Evolutionary conservation across 148 eudicot species (phyloP).

Genomic region (Rhododendron kiyosumense): DNA sequence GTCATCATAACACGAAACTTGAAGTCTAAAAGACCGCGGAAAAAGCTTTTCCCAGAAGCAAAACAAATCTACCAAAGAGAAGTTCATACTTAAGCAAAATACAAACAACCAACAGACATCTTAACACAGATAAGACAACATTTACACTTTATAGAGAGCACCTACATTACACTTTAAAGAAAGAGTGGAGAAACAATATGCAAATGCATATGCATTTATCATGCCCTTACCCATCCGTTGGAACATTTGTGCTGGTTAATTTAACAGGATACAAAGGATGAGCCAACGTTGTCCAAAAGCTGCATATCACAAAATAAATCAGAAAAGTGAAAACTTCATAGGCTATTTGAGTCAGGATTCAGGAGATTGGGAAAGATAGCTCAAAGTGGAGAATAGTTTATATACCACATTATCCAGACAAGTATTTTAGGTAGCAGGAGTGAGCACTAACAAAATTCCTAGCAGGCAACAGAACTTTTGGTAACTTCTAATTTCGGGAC

Average conservation of each 20-base stretch:
- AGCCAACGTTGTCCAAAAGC: slow-evolving; percentile 52
- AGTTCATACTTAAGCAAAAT: neutral
- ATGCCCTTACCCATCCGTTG: slow-evolving; percentile 52
- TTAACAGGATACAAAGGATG: slow-evolving; percentile 56
- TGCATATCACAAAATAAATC: slow-evolving; percentile 18
- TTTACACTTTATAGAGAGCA: neutral
- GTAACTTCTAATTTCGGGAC: neutral
- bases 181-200: neutral
- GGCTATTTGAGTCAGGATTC: neutral
- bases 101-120: neutral
- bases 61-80: neutral
- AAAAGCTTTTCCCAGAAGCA: neutral
- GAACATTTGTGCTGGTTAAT: slow-evolving; percentile 34
- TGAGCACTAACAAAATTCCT: slow-evolving; percentile 2
- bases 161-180: neutral
- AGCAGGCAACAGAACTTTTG: neutral
- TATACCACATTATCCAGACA: neutral
- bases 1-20: neutral
- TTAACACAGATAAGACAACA: neutral
- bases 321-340: neutral
- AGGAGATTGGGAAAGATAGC: neutral
- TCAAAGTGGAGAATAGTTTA: neutral
- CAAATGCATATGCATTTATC: neutral
- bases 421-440: neutral
- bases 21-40: neutral